phyloP scores from a whole-genome alignment of 2,329 filamentous ascomycete species.

The Scedosporium aurantiacum region DNA sequence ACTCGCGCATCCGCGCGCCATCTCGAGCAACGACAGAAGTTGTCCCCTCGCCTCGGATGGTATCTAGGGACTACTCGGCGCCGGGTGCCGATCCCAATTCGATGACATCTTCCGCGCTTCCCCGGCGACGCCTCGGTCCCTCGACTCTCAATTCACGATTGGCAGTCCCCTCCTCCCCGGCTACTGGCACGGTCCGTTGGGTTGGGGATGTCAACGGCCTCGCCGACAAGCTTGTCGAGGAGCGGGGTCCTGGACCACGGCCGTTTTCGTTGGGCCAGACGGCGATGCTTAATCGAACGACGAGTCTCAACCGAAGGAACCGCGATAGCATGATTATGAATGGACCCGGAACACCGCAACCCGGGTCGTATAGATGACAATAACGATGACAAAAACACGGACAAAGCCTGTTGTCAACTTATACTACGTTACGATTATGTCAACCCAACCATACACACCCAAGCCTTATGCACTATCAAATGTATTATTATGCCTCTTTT shows the following conservation, averaged over 20 bases:
- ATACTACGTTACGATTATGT: not conserved
- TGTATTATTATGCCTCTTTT: not conserved
- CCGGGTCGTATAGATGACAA: not conserved
- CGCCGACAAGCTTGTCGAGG: conserved; percentile 26
- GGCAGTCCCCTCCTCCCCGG: conserved; percentile 12
- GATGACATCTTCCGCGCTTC: conserved; percentile 34
- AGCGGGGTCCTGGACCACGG: conserved; percentile 29
- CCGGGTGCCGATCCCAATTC: conserved; percentile 18
- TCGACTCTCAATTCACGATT: conserved; percentile 36
- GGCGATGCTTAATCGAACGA: conserved; percentile 29
- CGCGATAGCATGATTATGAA: conserved; percentile 31
- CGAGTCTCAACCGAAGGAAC: conserved; percentile 32
- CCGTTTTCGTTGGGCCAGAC: conserved; percentile 30
- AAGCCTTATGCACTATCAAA: not conserved
- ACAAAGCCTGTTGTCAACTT: conserved; percentile 15
- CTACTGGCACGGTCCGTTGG: conserved; percentile 8
- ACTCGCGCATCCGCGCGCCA: conserved; percentile 40
- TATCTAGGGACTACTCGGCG: conserved; percentile 26
- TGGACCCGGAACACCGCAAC: conserved; percentile 11
- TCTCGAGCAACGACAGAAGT: conserved; percentile 49
- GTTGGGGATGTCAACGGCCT: conserved; percentile 11
- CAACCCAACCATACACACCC: not conserved
- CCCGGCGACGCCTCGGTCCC: conserved; percentile 41
- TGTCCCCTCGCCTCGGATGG: conserved; percentile 21
- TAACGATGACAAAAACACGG: not conserved